Evolutionary conservation across 352 stramenopile species (phyloP).

Genomic region (Phytophthora constricta): DNA sequence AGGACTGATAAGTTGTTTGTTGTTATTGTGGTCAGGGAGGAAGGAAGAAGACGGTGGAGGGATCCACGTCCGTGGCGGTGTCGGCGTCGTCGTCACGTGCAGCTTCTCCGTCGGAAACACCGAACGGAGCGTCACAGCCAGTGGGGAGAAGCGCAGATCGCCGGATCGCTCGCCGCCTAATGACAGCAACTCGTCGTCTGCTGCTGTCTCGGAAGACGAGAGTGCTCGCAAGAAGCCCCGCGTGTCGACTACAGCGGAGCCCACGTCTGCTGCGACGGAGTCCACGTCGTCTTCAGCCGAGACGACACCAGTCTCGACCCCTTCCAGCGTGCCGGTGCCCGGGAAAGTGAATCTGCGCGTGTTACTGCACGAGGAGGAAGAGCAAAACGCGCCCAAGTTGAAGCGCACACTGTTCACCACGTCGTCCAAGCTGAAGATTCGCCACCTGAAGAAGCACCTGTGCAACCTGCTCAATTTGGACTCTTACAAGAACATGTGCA

Average conservation of each 20-base stretch:
- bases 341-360: conserved; percentile 72
- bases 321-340: conserved; percentile 1
- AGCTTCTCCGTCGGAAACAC: conserved; percentile 35
- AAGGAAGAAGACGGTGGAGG: conserved; percentile 31
- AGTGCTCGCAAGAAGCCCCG: conserved; percentile 41
- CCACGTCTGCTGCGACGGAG: background rate
- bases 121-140: conserved; percentile 16
- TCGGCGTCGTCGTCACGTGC: conserved; percentile 28
- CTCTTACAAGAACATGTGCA: conserved; percentile 53
- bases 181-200: conserved; percentile 17
- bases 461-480: conserved; percentile 54
- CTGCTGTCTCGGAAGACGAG: conserved; percentile 26
- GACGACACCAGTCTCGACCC: background rate
- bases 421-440: conserved; percentile 69
- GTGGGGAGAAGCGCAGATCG: conserved; percentile 42
- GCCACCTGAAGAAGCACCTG: conserved; percentile 78
- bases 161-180: conserved; percentile 8
- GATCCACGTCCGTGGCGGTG: background rate
- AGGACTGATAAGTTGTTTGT: background rate
- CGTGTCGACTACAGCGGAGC: background rate
- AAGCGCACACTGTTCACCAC: conserved; percentile 67
- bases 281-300: background rate
- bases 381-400: conserved; percentile 39
- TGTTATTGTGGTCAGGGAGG: conserved; percentile 6
- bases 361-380: conserved; percentile 60